Conservation (phyloP, 768 basidiomycete genomes). For the Pulveroboletus sp. region DNA sequence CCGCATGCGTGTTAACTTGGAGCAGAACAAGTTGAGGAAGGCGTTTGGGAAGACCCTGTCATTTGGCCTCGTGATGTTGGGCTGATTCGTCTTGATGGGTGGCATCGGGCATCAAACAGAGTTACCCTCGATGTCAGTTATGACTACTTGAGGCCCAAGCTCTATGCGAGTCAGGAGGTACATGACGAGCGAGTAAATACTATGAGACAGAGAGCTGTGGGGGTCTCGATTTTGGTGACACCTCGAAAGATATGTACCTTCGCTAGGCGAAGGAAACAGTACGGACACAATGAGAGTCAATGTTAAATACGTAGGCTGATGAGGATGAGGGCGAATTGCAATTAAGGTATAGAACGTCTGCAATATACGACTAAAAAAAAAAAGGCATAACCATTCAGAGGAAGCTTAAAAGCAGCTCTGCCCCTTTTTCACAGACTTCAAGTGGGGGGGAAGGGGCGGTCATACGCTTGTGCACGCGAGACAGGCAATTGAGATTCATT, state of each 20-base stretch:
- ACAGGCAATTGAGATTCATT: constrained; percentile 16
- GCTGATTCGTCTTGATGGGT: neutral
- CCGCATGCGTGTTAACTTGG: constrained; percentile 37
- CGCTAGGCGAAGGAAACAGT: neutral
- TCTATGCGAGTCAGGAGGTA: constrained; percentile 1
- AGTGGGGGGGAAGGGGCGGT: neutral
- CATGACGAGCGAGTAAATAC: neutral
- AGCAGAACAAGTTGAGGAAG: constrained; percentile 29
- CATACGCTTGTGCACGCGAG: constrained; percentile 8
- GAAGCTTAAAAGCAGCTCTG: constrained; percentile 19
- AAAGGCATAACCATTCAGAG: constrained; percentile 5
- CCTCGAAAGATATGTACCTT: constrained; percentile 1
- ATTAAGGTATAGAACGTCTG: neutral
- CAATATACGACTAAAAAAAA: neutral
- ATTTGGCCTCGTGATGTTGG: constrained; percentile 5
- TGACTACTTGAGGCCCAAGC: constrained; percentile 5
- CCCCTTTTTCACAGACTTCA: constrained; percentile 9
- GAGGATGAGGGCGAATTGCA: neutral
- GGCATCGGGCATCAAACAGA: neutral
- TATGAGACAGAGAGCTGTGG: neutral
- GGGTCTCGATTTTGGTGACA: neutral
- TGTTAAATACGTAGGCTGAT: neutral
- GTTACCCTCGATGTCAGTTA: neutral
- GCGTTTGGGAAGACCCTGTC: constrained; percentile 26
- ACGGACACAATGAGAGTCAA: constrained; percentile 1